A percentile compares a stretch with the other conserved stretches of the same genome.
These are phyloP conservation scores for Medicago arabica DNA, from an alignment of 306 rosid species.

Conservation along the genomic window DNA sequence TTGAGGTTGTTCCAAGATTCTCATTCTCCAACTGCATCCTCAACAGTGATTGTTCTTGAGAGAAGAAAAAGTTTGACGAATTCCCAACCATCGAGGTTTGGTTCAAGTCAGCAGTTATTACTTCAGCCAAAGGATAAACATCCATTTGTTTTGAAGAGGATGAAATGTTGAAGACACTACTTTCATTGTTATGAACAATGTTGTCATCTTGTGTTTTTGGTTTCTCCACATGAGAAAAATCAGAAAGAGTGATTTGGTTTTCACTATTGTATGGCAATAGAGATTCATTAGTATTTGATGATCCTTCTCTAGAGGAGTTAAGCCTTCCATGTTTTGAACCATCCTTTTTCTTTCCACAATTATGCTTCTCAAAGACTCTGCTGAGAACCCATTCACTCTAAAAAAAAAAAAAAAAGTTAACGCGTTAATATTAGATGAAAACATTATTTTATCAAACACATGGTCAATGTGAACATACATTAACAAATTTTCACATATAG, in stretches of 20 bases:
- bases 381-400: conserved; percentile 86
- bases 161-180: not conserved
- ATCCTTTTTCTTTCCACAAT: conserved; percentile 48
- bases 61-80: conserved; percentile 11
- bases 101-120: too few species aligned
- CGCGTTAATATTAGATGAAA: not conserved
- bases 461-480: not conserved
- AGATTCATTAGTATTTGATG: not conserved
- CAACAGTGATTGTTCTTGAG: not conserved
- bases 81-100: too few species aligned
- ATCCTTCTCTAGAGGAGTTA: conserved; percentile 40
- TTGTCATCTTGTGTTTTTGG: conserved; percentile 38
- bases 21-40: too few species aligned
- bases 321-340: conserved; percentile 46
- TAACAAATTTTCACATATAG: too few species aligned
- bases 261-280: conserved; percentile 49
- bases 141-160: too few species aligned
- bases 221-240: conserved; percentile 49
- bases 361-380: conserved; percentile 60
- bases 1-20: too few species aligned
- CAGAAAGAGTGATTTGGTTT: conserved; percentile 36
- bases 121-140: too few species aligned
- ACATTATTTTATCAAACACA: not conserved
- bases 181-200: conserved; percentile 37
- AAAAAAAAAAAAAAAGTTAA: not conserved